phyloP scores from a whole-genome alignment of 2,329 filamentous ascomycete genomes.

The Cadophora malorum region DNA sequence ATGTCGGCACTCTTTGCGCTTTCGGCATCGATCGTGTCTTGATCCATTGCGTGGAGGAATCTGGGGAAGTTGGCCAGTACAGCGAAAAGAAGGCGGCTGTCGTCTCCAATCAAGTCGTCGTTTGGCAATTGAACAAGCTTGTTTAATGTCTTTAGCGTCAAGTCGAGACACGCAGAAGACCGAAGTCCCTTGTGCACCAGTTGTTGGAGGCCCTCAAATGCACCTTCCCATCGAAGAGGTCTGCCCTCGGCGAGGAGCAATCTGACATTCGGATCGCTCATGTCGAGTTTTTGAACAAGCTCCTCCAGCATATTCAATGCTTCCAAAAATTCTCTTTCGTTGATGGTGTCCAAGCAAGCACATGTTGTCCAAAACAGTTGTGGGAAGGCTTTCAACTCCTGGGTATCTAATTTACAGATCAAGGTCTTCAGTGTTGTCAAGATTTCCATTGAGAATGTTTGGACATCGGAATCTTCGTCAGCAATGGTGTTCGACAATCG shows the following conservation, averaged over 20 bases:
- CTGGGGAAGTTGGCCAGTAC: slow-evolving; percentile 91
- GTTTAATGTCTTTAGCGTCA: slow-evolving; percentile 79
- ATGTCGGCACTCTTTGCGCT: slow-evolving; percentile 69
- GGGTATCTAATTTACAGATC: slow-evolving; percentile 80
- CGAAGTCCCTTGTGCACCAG: slow-evolving; percentile 91
- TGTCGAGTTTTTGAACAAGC: slow-evolving; percentile 82
- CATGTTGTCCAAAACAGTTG: slow-evolving; percentile 98
- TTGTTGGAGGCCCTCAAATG: slow-evolving; percentile 84
- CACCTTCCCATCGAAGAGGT: slow-evolving; percentile 86
- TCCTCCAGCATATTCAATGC: slow-evolving; percentile 90
- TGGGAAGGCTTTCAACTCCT: slow-evolving; percentile 85
- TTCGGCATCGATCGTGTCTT: slow-evolving; percentile 59
- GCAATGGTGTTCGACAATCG: slow-evolving; percentile 96
- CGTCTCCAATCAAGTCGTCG: slow-evolving; percentile 80
- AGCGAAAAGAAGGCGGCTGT: slow-evolving; percentile 82
- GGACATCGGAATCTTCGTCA: slow-evolving; percentile 91
- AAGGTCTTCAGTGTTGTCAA: slow-evolving; percentile 91
- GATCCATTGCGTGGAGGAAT: slow-evolving; percentile 81
- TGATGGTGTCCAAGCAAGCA: slow-evolving; percentile 94
- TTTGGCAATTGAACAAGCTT: slow-evolving; percentile 79
- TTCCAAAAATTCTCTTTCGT: slow-evolving; percentile 93
- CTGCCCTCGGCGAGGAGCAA: slow-evolving; percentile 77
- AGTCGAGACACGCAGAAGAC: slow-evolving; percentile 81
- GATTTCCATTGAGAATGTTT: slow-evolving; percentile 98
- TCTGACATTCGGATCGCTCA: slow-evolving; percentile 73